phyloP scores from a whole-genome alignment of 345 rosid species.

The Corchorus capsularis region DNA sequence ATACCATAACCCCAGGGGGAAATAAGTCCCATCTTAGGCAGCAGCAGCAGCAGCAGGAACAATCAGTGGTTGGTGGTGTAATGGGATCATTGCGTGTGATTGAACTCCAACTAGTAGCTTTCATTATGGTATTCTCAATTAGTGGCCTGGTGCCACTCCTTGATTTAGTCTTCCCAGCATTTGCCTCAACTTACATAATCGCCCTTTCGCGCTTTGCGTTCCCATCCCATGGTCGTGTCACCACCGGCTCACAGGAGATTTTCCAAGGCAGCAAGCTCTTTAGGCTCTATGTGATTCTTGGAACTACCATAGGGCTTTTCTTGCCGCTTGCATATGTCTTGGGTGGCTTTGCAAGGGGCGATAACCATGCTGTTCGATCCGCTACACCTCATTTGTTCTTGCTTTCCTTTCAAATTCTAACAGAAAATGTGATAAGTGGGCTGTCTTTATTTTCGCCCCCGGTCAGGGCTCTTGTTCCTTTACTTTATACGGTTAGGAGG shows the following conservation, averaged over 20 bases:
- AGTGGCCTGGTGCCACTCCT: constrained; percentile 90
- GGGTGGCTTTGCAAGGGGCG: constrained; percentile 94
- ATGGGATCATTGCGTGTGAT: constrained; percentile 84
- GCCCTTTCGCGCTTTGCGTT: constrained; percentile 70
- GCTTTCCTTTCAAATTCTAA: constrained; percentile 84
- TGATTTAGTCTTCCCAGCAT: constrained; percentile 78
- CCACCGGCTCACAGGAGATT: constrained; percentile 48
- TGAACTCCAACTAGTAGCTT: constrained; percentile 88
- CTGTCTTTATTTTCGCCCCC: constrained; percentile 78
- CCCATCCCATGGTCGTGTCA: constrained; percentile 46
- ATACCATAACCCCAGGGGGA: constrained; percentile 22
- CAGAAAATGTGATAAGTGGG: constrained; percentile 75
- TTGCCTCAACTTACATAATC: constrained; percentile 57
- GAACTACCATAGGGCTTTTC: constrained; percentile 77
- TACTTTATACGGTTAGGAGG: constrained; percentile 78
- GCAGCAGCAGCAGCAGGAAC: constrained; percentile 30
- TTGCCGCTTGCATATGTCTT: constrained; percentile 81
- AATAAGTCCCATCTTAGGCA: constrained; percentile 22
- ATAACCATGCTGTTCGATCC: constrained; percentile 69
- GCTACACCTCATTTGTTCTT: constrained; percentile 85
- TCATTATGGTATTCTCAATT: constrained; percentile 80
- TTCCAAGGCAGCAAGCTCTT: constrained; percentile 63
- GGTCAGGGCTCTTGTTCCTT: constrained; percentile 78
- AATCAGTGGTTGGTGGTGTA: constrained; percentile 40
- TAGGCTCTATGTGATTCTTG: constrained; percentile 59